phyloP scores from a whole-genome alignment of 2,329 filamentous ascomycete species.

The Aureobasidium sp. region DNA sequence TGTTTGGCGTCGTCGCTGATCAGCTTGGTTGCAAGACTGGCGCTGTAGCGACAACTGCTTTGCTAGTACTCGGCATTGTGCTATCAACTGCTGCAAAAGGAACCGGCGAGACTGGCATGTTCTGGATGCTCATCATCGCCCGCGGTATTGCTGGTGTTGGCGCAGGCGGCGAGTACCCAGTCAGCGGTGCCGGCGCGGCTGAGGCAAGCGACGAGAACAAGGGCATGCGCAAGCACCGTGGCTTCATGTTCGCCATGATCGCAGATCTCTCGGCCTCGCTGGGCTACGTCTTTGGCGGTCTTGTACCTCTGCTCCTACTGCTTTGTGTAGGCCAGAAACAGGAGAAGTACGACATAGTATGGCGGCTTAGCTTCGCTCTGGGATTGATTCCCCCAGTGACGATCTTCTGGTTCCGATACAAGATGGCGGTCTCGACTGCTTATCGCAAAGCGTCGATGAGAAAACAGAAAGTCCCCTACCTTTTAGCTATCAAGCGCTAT shows the following conservation, averaged over 20 bases:
- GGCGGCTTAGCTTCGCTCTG: conserved; percentile 73
- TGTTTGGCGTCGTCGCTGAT: conserved; percentile 29
- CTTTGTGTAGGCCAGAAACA: conserved; percentile 42
- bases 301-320: conserved; percentile 41
- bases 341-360: conserved; percentile 47
- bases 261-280: conserved; percentile 45
- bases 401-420: conserved; percentile 61
- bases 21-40: conserved; percentile 30
- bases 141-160: conserved; percentile 41
- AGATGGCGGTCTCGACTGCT: conserved; percentile 68
- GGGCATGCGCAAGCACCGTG: conserved; percentile 40
- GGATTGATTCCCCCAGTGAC: conserved; percentile 66
- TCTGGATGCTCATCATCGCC: conserved; percentile 39
- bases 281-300: conserved; percentile 45
- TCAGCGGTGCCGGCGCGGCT: conserved; percentile 41
- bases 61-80: conserved; percentile 29
- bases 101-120: conserved; percentile 27
- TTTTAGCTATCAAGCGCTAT: conserved; percentile 55
- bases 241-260: conserved; percentile 52
- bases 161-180: conserved; percentile 46
- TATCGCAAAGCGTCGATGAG: conserved; percentile 66
- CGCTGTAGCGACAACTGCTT: conserved; percentile 28
- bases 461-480: conserved; percentile 40
- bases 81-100: conserved; percentile 24
- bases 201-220: conserved; percentile 48